Base-by-base conservation (phyloP, 2,329 filamentous ascomycete species). In the Sphaerostilbella broomeana region DNA sequence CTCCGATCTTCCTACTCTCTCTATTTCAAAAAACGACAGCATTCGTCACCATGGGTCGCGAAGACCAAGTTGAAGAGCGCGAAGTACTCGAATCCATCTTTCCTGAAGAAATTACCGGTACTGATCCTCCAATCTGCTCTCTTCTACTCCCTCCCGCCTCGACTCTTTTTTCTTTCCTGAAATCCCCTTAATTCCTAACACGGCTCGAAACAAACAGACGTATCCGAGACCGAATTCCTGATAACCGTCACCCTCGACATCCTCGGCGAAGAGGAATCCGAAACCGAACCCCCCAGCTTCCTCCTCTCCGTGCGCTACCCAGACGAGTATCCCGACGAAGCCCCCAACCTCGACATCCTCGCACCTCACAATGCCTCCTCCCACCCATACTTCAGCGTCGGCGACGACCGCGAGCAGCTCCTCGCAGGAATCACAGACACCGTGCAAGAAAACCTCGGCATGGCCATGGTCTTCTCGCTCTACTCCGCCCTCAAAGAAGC, bases 81-180 rank as follows among this genome's bases (percentile, higher is more conserved):
- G 92, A 98, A 64, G 90, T 98, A 53, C 86, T 98, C 59, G 87
- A 94, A 58, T 95, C 90, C 45, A 98, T 98, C 58, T 98, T 97
- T 53, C 88, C 92, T 1, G 90, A 98, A 45, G 92, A 98, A 68
- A 95, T 98, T 52, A 90, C 82, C 75, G 84, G 88, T 90, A 56
- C 18, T 19, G 12, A 19, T 12, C 7, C 16, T 26, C n/a, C n/a
- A n/a, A n/a, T n/a, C n/a, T n/a, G n/a, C n/a, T n/a, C n/a, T n/a
- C n/a, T n/a, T 11, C 19, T 35, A 15, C 13, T 11, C 16, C 18
- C 16, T 16, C 21, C 7, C 5, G 9, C n/a, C n/a, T n/a, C n/a
- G n/a, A n/a, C n/a, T n/a, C n/a, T n/a, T n/a, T n/a, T n/a, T n/a
- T n/a, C n/a, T n/a, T n/a, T n/a, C n/a, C n/a, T n/a, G n/a, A n/a